Evolutionary conservation across 2,329 filamentous ascomycete genomes (phyloP), one percentile per base, ranked within the genome.

Genomic region (Sporothrix protearum): DNA sequence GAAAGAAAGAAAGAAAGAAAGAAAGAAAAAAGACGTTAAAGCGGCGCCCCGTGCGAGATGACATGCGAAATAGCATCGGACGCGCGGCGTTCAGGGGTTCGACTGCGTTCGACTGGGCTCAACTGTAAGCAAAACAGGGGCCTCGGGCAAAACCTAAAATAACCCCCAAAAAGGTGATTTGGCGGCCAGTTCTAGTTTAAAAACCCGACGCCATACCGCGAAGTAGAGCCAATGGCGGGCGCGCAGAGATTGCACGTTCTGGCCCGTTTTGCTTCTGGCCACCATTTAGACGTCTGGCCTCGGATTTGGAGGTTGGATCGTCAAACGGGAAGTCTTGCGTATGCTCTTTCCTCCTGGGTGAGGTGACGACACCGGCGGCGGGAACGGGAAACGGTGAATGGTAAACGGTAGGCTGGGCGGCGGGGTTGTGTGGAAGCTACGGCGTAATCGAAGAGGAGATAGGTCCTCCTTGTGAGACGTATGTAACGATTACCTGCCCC

Each of bases 231-330:
- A 69, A 69, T 69, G 61, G 39, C 67, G 68, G 36, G 25, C 36
- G 16, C 53, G 36, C 36, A 59, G 51, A 47, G 53, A 61, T 22
- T 47, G 53, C 68, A 69, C 68, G 68, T 69, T 69, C 49, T 69
- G 36, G 22, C 68, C 66, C 51, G 2, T 22, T 47, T 39, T 14
- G n/a, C 51, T 45, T 69, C 22, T 19, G 36, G n/a, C 39, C n/a
- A 47, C 53, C 25, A 14, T 14, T 9, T 57, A 10, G 22, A 42
- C 39, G 33, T 36, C 33, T 42, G 6, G 39, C 39, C 39, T 42
- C 39, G 6, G 39, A 10, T 42, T 10, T 36, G 33, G 8, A 36
- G 33, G 22, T 10, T 12, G 25, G 61, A 47, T 64, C 42, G 39
- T 14, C 61, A 66, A 42, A 63, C 36, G 36, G 12, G 63, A 33